Evolutionary conservation across 345 rosid species (phyloP).

Genomic region (Sisymbrium altissimum): DNA sequence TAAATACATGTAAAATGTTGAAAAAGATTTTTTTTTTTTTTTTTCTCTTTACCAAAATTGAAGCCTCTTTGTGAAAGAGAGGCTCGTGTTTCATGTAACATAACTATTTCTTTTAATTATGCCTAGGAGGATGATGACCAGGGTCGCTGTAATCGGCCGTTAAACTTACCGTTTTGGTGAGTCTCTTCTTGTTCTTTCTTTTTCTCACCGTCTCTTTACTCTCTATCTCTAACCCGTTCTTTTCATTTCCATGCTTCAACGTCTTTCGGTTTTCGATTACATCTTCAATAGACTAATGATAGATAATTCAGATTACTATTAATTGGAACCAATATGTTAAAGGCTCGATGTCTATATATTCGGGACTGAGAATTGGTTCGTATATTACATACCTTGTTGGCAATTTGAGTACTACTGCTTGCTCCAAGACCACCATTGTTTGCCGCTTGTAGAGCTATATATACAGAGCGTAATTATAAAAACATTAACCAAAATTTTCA

Average conservation of each 20-base stretch:
- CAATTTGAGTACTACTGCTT: neutral
- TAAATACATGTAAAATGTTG: slow-evolving; percentile 2
- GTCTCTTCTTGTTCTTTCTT: slow-evolving; percentile 16
- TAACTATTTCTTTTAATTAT: neutral
- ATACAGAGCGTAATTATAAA: neutral
- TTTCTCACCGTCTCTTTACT: slow-evolving; percentile 18
- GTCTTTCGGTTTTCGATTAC: slow-evolving; percentile 12
- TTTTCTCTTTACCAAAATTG: no score
- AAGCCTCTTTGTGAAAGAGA: slow-evolving; percentile 14
- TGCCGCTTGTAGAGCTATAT: neutral
- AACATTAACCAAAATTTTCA: no score
- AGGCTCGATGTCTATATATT: neutral
- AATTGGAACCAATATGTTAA: neutral
- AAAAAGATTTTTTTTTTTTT: no score
- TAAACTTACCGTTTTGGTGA: slow-evolving; percentile 33
- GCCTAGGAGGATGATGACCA: slow-evolving; percentile 39
- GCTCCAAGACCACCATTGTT: neutral
- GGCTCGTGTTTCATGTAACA: neutral
- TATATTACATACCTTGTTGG: slow-evolving; percentile 10
- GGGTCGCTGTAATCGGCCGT: slow-evolving; percentile 31
- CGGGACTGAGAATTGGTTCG: neutral
- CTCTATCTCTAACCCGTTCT: slow-evolving; percentile 17
- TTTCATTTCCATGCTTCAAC: slow-evolving; percentile 13
- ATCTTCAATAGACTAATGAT: slow-evolving; percentile 5
- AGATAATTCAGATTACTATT: neutral